Base-by-base conservation (phyloP, 1,284 basidiomycete species). In the Caloboletus firmus region DNA sequence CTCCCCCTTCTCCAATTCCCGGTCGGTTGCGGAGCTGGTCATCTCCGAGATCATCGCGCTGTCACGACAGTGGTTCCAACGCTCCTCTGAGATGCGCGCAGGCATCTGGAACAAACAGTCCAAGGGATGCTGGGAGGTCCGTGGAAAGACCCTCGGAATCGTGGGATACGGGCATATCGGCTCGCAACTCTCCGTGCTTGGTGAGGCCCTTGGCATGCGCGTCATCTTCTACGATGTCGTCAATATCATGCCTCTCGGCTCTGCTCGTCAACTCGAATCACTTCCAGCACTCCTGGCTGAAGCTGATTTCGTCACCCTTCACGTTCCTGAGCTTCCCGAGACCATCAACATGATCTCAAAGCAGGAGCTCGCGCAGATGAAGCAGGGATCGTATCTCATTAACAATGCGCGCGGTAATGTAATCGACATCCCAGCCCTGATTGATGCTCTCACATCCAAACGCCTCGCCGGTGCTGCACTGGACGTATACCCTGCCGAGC, bases 71-170 rank as follows among this genome's bases (percentile, higher is more conserved):
- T 83, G 98, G 61, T 85, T 90, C 62, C 93, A 99, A 74, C 89
- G 97, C 54, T 78, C 88, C 17, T 83, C 79, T 63, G 97, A 99
- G 76, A 84, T 99, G 79, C 86, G 87, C 54, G 78, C 84, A 24
- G 96, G 96, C 45, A 77, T 90, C 62, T 99, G 97, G 97, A 99
- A 99, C 83, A 99, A 99, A 78, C 90, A 98, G 66, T 97, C 94
- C 64, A 98, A 97, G 73, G 87, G 88, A 59, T 99, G 97, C 77
- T 99, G 93, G 93, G 97, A 99, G 75, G 78, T 99, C 59, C 88
- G 97, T 52, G 96, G 96, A 64, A 99, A 99, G 80, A 96, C 94
- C 1, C 83, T 99, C 45, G 97, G 97, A 57, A 99, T 99, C 63
- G 85, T 99, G 35, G 97, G 97, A 41, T 99, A 98, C 74, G 97